phyloP scores from a whole-genome alignment of 208 protist species.

The Leishmania gerbilli region DNA sequence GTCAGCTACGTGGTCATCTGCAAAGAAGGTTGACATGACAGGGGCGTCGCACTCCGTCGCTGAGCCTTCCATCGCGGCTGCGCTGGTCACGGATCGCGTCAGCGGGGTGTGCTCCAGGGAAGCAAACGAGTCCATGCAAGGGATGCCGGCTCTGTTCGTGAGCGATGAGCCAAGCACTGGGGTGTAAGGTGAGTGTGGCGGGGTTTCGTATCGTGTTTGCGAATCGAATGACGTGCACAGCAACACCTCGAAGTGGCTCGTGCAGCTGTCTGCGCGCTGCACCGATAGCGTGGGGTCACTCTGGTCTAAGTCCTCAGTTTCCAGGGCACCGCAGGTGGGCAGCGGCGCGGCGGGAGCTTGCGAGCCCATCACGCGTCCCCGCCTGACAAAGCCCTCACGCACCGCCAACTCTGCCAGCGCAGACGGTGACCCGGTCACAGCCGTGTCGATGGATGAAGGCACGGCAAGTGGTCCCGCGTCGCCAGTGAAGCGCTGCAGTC shows the following conservation, averaged over 20 bases:
- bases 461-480: background rate
- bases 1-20: background rate
- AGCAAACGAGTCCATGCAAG: slow-evolving; percentile 4
- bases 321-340: background rate
- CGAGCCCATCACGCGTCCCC: background rate
- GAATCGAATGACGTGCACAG: background rate
- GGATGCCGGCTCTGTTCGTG: slow-evolving; percentile 1
- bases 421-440: background rate
- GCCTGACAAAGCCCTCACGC: background rate
- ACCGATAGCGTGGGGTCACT: background rate
- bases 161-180: background rate
- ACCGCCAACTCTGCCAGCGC: background rate
- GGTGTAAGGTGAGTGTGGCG: background rate
- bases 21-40: slow-evolving; percentile 19
- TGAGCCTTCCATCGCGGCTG: slow-evolving; percentile 17
- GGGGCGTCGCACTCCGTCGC: slow-evolving; percentile 6
- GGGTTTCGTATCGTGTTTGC: background rate
- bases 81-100: slow-evolving; percentile 4
- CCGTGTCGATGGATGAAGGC: background rate
- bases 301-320: background rate
- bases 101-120: slow-evolving; percentile 23
- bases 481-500: background rate
- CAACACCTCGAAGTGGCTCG: background rate
- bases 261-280: background rate
- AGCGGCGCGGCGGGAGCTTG: background rate